These are phyloP conservation scores for Samsoniella hepiali DNA, from an alignment of 2,329 filamentous ascomycete species.

Conservation along the genomic window DNA sequence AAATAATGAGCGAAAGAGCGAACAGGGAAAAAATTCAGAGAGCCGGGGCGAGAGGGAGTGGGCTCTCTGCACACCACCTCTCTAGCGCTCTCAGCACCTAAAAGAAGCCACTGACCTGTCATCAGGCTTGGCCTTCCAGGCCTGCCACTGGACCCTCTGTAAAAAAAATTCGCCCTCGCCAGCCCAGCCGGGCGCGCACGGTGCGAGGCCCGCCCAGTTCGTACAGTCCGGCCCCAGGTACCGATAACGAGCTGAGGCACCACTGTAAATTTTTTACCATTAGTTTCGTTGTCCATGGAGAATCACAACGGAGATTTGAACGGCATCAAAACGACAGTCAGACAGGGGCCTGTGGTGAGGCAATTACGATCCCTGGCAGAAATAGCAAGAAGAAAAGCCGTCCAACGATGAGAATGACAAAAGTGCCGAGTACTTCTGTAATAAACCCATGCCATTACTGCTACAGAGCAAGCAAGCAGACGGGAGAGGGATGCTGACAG, in stretches of 20 bases:
- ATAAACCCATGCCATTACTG: too few species aligned
- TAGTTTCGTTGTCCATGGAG: neutral
- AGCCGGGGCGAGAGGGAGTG: neutral
- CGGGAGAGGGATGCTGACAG: neutral
- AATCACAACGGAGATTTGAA: neutral
- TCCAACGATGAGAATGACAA: too few species aligned
- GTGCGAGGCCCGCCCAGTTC: slow-evolving; percentile 13
- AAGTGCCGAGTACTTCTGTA: too few species aligned
- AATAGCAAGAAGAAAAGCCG: too few species aligned
- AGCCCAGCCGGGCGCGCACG: slow-evolving; percentile 1
- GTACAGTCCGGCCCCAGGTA: slow-evolving; percentile 6
- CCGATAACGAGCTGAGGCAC: slow-evolving; percentile 7
- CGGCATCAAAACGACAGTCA: too few species aligned
- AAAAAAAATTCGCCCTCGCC: slow-evolving; percentile 6
- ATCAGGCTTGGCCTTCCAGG: too few species aligned
- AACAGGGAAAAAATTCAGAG: neutral
- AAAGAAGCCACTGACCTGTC: too few species aligned
- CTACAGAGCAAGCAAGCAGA: too few species aligned
- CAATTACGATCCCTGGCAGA: too few species aligned
- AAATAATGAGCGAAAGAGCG: neutral
- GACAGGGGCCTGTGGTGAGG: too few species aligned
- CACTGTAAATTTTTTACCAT: neutral
- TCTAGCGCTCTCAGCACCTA: too few species aligned
- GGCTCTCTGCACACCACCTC: too few species aligned
- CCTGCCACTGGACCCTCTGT: slow-evolving; percentile 1